Percentiles rank a stretch among this genome's conserved stretches.
Conservation (phyloP, 2,329 filamentous ascomycete species). For the Colletotrichum sp. region DNA sequence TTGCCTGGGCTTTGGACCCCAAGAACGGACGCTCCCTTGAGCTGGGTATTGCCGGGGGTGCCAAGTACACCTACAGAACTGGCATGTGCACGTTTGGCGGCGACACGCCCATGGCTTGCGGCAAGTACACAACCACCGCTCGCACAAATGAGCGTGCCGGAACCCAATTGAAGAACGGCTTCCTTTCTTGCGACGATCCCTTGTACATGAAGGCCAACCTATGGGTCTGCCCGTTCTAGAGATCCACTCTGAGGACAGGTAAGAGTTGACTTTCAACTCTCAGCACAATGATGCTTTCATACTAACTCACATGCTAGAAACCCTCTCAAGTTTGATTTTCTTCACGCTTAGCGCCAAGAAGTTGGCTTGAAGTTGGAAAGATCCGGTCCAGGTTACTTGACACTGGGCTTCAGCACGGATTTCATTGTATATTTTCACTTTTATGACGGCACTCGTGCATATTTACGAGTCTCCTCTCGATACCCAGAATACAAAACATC, state of each 20-base stretch:
- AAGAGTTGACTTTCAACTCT: too few relatives aligned
- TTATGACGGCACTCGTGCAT: accelerated
- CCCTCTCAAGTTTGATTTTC: neutral
- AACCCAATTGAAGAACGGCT: neutral
- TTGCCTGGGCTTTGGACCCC: neutral
- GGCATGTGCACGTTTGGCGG: neutral
- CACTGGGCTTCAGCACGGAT: neutral
- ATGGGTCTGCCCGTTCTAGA: neutral
- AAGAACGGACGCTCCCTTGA: neutral
- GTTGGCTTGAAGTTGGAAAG: too few relatives aligned
- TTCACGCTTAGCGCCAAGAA: neutral
- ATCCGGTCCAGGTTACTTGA: accelerated
- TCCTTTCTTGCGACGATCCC: neutral
- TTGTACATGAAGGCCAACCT: neutral
- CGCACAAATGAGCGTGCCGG: neutral
- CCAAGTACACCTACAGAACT: neutral
- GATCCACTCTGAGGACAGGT: too few relatives aligned
- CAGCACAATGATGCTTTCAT: too few relatives aligned
- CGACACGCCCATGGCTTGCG: neutral
- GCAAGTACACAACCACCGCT: neutral
- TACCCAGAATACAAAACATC: neutral
- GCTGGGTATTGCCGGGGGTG: neutral
- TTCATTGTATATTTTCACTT: neutral
- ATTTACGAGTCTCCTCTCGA: accelerated
- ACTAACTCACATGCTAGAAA: neutral